phyloP scores from a whole-genome alignment of 306 rosid genomes.

The Aeschynomene evenia region DNA sequence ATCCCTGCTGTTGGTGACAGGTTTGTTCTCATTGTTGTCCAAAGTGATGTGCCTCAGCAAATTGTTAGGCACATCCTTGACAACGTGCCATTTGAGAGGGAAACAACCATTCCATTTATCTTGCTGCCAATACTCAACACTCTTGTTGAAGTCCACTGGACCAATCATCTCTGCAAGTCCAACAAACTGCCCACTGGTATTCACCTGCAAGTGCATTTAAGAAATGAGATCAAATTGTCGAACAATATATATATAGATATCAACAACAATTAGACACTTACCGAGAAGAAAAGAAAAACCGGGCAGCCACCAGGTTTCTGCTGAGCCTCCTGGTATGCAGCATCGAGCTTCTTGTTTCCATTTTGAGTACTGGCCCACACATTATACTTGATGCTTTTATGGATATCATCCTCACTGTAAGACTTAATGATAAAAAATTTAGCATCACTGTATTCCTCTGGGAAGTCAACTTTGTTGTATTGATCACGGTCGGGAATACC shows the following conservation, averaged over 20 bases:
- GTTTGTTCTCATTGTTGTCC: conserved; percentile 94
- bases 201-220: conserved; percentile 52
- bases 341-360: conserved; percentile 96
- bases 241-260: not conserved
- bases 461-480: conserved; percentile 67
- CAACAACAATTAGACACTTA: conserved; percentile 29
- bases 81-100: conserved; percentile 92
- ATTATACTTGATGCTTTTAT: conserved; percentile 88
- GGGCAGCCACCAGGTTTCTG: conserved; percentile 81
- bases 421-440: conserved; percentile 85
- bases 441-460: conserved; percentile 66
- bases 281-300: conserved; percentile 81
- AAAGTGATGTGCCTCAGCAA: conserved; percentile 86
- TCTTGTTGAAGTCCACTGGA: conserved; percentile 87
- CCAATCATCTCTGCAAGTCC: conserved; percentile 97
- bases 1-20: conserved; percentile 94
- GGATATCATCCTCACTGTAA: conserved; percentile 95
- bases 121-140: conserved; percentile 96
- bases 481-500: conserved; percentile 62
- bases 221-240: not conserved
- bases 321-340: conserved; percentile 91
- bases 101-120: conserved; percentile 99
- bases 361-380: conserved; percentile 99
- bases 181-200: conserved; percentile 96
- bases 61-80: conserved; percentile 95